Evolutionary conservation across 1,284 basidiomycete species (phyloP), one percentile per base, ranked within the genome.

Genomic region (Ustilago trichophora): DNA sequence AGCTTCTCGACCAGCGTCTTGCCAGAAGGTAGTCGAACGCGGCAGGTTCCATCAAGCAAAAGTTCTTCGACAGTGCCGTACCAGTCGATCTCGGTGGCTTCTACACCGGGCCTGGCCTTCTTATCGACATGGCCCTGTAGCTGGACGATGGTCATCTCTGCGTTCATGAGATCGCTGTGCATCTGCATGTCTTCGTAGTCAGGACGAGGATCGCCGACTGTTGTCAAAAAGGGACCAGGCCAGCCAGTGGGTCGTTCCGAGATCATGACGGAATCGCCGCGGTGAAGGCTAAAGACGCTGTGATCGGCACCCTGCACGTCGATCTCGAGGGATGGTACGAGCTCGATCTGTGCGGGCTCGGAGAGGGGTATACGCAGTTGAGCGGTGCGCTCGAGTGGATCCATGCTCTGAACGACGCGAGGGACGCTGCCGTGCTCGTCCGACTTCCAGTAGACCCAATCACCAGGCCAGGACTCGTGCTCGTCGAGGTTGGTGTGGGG

Each of bases 391-490:
- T 82, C 78, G 21, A 60, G 41, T 0, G 68, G 54, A 32, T 77
- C 75, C 66, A 77, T 74, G 38, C 46, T 75, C 80, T 93, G 92
- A 8, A 96, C 88, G 58, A 95, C 86, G 1, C 89, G 92, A 34
- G 88, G 84, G 31, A 56, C 49, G 25, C 52, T 55, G 84, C 86
- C 75, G 42, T 84, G 85, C 40, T 87, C 88, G 81, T 92, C 91
- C 33, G 85, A 87, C 75, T 89, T 89, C 88, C 90, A 93, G n/a
- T 92, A 76, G 10, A 94, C 88, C 81, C 91, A 88, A 73, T 96
- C 92, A 24, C 93, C 93, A 4, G 93, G 93, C 73, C 63, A 74
- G 4, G 56, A 46, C 32, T 72, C 69, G 50, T 72, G 62, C 43
- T 84, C 83, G 50, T 85, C 84, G 19, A 84, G 70, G 27, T 82